Percentiles rank a stretch among this genome's conserved stretches.
Evolutionary conservation across 768 basidiomycete species (phyloP).

Genomic region (Terana coerulea): DNA sequence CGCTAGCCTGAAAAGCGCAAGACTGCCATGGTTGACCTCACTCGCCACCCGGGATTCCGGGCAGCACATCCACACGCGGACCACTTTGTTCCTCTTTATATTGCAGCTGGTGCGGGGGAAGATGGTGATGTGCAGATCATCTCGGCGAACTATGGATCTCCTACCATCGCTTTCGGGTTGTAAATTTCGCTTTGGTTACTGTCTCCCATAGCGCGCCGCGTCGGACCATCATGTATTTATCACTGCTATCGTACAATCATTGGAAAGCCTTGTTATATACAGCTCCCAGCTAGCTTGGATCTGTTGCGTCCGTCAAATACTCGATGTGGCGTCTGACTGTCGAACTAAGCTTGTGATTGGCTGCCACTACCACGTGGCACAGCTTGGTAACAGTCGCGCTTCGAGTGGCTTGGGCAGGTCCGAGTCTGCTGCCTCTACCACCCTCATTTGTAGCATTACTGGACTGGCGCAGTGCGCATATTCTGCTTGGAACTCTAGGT

Average conservation of each 20-base stretch:
- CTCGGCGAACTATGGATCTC: conserved; percentile 50
- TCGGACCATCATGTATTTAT: not conserved
- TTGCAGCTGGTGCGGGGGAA: conserved; percentile 72
- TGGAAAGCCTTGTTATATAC: too few relatives aligned
- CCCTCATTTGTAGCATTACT: conserved; percentile 3
- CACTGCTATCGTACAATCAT: not conserved
- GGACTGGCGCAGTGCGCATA: conserved; percentile 3
- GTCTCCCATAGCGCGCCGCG: too few relatives aligned
- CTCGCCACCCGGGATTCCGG: conserved; percentile 59
- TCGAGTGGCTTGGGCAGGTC: too few relatives aligned
- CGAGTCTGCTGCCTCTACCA: too few relatives aligned
- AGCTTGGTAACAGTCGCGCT: too few relatives aligned
- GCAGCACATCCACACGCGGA: conserved; percentile 73
- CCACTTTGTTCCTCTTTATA: conserved; percentile 77
- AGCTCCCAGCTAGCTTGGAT: too few relatives aligned
- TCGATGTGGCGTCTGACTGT: too few relatives aligned
- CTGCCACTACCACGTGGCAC: too few relatives aligned
- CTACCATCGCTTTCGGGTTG: conserved; percentile 65
- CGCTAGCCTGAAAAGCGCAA: conserved; percentile 48
- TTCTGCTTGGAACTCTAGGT: not conserved
- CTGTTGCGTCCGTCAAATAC: too few relatives aligned
- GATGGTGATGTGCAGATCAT: conserved; percentile 47
- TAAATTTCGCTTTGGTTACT: too few relatives aligned
- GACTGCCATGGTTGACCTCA: conserved; percentile 50
- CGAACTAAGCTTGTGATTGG: too few relatives aligned